Percentiles rank a stretch among this genome's conserved stretches.
phyloP scores from a whole-genome alignment of 129 eudicot genomes.

The Cynara cardunculus region DNA sequence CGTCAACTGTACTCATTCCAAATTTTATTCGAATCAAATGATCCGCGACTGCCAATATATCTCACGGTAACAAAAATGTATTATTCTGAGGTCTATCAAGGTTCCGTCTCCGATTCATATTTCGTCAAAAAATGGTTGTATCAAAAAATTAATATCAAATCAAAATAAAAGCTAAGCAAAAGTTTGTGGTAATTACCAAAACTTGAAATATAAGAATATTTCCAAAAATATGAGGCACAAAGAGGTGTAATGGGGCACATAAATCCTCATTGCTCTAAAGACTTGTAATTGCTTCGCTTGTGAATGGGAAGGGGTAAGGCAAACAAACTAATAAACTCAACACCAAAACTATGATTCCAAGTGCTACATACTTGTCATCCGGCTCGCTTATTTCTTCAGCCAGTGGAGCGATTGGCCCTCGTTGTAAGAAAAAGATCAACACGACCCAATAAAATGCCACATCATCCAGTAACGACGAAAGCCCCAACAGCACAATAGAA shows the following conservation, averaged over 20 bases:
- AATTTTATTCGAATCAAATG: too few species aligned
- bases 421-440: slow-evolving; percentile 85
- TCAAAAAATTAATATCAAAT: not conserved
- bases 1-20: too few species aligned
- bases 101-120: too few species aligned
- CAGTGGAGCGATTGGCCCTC: slow-evolving; percentile 94
- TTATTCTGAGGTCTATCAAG: too few species aligned
- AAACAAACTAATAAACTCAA: slow-evolving; percentile 78
- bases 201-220: not conserved
- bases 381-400: slow-evolving; percentile 84
- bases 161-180: not conserved
- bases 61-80: too few species aligned
- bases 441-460: slow-evolving; percentile 97
- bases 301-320: slow-evolving; percentile 91
- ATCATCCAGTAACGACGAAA: slow-evolving; percentile 72
- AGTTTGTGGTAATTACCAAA: not conserved
- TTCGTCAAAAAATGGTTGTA: not conserved
- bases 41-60: too few species aligned
- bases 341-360: slow-evolving; percentile 70
- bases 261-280: slow-evolving; percentile 32
- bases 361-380: slow-evolving; percentile 56
- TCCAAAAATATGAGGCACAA: not conserved
- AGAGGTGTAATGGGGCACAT: not conserved
- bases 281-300: slow-evolving; percentile 50
- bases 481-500: slow-evolving; percentile 78